Conservation (phyloP, 352 stramenopile species). For the Pythium sp. region DNA sequence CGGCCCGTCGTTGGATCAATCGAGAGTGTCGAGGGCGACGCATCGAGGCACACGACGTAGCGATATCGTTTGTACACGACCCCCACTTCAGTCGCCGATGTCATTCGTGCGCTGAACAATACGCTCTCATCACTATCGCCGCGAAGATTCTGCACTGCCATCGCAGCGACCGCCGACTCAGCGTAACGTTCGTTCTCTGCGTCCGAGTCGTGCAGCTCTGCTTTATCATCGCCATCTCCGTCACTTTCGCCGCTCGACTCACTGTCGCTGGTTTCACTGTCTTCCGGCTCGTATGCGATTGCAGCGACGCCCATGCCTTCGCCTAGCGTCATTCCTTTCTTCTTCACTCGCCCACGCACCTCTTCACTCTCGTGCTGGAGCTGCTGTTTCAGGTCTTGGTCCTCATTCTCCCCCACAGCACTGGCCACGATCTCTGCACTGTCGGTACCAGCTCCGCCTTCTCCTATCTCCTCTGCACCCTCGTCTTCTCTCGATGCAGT, state of each 20-base stretch:
- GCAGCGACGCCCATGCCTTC: slow-evolving; percentile 74
- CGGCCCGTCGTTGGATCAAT: slow-evolving; percentile 72
- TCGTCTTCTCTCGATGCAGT: background rate
- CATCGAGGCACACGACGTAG: slow-evolving; percentile 82
- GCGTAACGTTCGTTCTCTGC: slow-evolving; percentile 8
- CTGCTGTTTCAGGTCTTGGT: slow-evolving; percentile 9
- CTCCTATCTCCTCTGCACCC: background rate
- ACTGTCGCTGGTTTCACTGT: slow-evolving; percentile 10
- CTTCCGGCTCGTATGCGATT: slow-evolving; percentile 27
- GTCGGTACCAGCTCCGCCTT: slow-evolving; percentile 1
- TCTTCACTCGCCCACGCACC: slow-evolving; percentile 10
- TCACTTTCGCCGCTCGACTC: slow-evolving; percentile 11
- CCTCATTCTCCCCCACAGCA: slow-evolving; percentile 14
- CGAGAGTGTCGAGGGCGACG: slow-evolving; percentile 76
- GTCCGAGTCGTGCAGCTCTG: background rate
- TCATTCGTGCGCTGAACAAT: slow-evolving; percentile 33
- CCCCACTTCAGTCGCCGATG: slow-evolving; percentile 42
- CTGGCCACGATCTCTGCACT: slow-evolving; percentile 19
- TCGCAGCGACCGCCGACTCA: background rate
- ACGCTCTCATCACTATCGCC: slow-evolving; percentile 9
- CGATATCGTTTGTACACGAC: slow-evolving; percentile 77
- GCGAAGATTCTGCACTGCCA: slow-evolving; percentile 7
- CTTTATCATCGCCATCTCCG: slow-evolving; percentile 4
- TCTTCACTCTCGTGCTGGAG: background rate
- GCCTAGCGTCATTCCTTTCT: slow-evolving; percentile 36